phyloP scores from a whole-genome alignment of 331 rosid species.

The Stylosanthes scabra region DNA sequence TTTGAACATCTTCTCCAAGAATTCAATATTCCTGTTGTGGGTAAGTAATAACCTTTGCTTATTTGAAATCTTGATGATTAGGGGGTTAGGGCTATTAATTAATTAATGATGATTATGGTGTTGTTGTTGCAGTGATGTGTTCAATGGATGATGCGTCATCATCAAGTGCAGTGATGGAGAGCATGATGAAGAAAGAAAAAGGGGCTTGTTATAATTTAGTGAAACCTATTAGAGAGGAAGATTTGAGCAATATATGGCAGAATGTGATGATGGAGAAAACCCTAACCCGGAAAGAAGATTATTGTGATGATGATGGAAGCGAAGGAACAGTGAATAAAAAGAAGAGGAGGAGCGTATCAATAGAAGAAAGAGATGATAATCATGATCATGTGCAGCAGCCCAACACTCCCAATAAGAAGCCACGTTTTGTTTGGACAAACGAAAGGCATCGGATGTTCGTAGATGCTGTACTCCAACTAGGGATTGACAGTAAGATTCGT shows the following conservation, averaged over 20 bases:
- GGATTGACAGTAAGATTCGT: conserved; percentile 64
- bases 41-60: conserved; percentile 55
- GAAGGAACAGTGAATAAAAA: conserved; percentile 54
- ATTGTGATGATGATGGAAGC: conserved; percentile 56
- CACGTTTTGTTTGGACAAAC: conserved; percentile 65
- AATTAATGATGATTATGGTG: background rate
- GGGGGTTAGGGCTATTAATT: no score
- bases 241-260: conserved; percentile 69
- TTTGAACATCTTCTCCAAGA: conserved; percentile 55
- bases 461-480: conserved; percentile 67
- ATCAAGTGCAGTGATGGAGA: conserved; percentile 45
- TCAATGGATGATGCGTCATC: conserved; percentile 45
- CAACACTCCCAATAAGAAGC: conserved; percentile 59
- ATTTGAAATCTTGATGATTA: background rate
- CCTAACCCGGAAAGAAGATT: conserved; percentile 48
- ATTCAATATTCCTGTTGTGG: conserved; percentile 67
- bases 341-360: conserved; percentile 56
- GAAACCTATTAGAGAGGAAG: conserved; percentile 66
- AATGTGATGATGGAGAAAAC: conserved; percentile 55
- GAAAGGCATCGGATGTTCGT: conserved; percentile 69
- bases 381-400: conserved; percentile 53
- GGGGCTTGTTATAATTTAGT: conserved; percentile 75
- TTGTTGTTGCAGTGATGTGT: conserved; percentile 75
- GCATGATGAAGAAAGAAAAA: conserved; percentile 39
- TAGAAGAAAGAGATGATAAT: conserved; percentile 71